These are phyloP conservation scores for Candida maris DNA, from an alignment of 805 yeast genomes.

Conservation along the genomic window DNA sequence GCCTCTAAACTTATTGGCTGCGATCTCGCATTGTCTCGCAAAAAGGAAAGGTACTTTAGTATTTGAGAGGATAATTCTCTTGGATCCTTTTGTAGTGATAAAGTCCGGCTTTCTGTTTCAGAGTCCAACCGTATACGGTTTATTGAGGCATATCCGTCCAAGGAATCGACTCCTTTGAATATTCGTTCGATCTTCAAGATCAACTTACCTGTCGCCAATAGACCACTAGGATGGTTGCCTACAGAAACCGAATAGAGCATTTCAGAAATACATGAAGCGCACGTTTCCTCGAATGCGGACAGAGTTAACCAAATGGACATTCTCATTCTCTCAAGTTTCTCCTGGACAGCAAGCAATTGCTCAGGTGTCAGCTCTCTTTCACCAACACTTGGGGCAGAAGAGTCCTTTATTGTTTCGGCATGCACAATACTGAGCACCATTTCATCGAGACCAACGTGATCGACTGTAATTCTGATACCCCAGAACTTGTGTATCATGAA, in stretches of 20 bases:
- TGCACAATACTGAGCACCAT: slow-evolving; percentile 9
- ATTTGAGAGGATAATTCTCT: slow-evolving; percentile 84
- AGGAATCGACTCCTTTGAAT: slow-evolving; percentile 67
- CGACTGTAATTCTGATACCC: slow-evolving; percentile 77
- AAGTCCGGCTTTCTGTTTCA: slow-evolving; percentile 26
- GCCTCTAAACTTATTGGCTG: slow-evolving; percentile 35
- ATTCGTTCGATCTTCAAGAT: slow-evolving; percentile 71
- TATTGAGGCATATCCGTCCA: slow-evolving; percentile 23
- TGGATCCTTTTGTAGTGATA: slow-evolving; percentile 58
- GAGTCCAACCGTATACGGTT: slow-evolving; percentile 21
- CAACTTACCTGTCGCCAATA: slow-evolving; percentile 65
- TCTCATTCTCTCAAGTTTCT: slow-evolving; percentile 53
- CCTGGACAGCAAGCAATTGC: slow-evolving; percentile 56
- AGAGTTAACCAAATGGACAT: slow-evolving; percentile 79
- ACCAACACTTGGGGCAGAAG: neutral
- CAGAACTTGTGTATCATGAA: slow-evolving; percentile 96
- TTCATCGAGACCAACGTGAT: slow-evolving; percentile 46
- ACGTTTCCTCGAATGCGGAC: slow-evolving; percentile 83
- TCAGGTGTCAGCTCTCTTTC: slow-evolving; percentile 29
- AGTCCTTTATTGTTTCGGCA: slow-evolving; percentile 18
- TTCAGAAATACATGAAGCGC: slow-evolving; percentile 86
- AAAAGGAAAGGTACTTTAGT: slow-evolving; percentile 80
- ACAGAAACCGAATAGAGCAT: slow-evolving; percentile 84
- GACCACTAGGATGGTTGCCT: slow-evolving; percentile 64
- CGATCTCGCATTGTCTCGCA: slow-evolving; percentile 53